A percentile compares a stretch with the other conserved stretches of the same genome.
phyloP scores from a whole-genome alignment of 2,329 filamentous ascomycete species.

The Cladosporium sp. region DNA sequence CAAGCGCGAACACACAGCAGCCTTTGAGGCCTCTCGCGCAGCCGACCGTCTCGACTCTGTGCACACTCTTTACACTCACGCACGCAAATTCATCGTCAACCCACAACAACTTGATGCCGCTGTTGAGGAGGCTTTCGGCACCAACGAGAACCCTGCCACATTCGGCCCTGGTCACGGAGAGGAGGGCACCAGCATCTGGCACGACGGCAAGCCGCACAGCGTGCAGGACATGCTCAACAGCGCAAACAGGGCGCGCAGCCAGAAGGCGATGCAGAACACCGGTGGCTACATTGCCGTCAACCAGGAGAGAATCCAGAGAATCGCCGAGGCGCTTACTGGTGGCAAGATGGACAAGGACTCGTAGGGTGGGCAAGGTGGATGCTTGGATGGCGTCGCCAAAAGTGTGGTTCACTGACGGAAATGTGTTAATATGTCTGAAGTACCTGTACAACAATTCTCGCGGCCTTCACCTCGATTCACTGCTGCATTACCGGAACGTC shows the following conservation, averaged over 20 bases:
- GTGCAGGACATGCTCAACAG: constrained; percentile 51
- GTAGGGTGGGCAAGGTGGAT: neutral
- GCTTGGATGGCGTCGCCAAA: neutral
- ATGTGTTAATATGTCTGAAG: constrained; percentile 17
- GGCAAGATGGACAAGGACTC: constrained; percentile 55
- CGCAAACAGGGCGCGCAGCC: constrained; percentile 34
- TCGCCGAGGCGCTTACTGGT: constrained; percentile 68
- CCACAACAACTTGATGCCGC: constrained; percentile 73
- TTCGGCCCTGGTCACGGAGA: constrained; percentile 34
- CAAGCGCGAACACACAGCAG: constrained; percentile 31
- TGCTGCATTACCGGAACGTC: no score
- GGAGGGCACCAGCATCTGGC: constrained; percentile 52
- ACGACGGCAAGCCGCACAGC: constrained; percentile 49
- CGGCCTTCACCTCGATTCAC: no score
- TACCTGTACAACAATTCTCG: constrained; percentile 11
- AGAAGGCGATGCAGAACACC: constrained; percentile 40
- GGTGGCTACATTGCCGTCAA: constrained; percentile 48
- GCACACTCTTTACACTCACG: constrained; percentile 87
- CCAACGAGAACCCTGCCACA: constrained; percentile 48
- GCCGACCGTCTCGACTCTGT: constrained; percentile 60
- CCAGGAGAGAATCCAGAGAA: constrained; percentile 61
- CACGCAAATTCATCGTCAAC: constrained; percentile 80
- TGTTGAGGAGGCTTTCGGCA: constrained; percentile 76
- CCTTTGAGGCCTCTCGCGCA: constrained; percentile 27
- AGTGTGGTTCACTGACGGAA: neutral